Evolutionary conservation across 495 filamentous ascomycete genomes (phyloP).

Genomic region (Penicillium coprophilum): DNA sequence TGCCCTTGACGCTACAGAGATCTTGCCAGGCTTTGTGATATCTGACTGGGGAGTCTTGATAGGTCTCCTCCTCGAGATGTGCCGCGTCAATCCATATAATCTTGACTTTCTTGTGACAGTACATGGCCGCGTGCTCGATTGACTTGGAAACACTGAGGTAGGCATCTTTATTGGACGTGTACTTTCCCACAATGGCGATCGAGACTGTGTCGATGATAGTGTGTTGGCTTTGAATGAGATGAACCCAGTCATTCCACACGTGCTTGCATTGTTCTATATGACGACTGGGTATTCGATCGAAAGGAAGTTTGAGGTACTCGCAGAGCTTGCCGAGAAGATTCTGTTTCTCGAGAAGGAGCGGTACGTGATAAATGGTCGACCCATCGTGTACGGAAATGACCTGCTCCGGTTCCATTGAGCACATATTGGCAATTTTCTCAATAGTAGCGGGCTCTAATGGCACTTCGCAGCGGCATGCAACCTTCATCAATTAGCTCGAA

Average conservation of each 20-base stretch:
- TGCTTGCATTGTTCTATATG: conserved; percentile 55
- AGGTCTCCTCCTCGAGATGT: conserved; percentile 65
- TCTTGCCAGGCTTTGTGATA: conserved; percentile 84
- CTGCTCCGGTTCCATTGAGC: conserved; percentile 74
- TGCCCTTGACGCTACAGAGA: conserved; percentile 63
- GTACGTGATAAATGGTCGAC: conserved; percentile 80
- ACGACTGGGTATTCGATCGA: conserved; percentile 22
- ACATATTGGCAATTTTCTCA: conserved; percentile 78
- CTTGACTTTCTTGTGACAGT: conserved; percentile 72
- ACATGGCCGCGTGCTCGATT: conserved; percentile 86
- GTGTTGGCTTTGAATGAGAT: conserved; percentile 60
- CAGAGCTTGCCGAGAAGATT: conserved; percentile 60
- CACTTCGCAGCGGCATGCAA: conserved; percentile 81
- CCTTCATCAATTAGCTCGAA: conserved; percentile 32
- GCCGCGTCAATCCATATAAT: conserved; percentile 76
- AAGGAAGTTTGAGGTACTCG: not conserved
- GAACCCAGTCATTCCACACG: conserved; percentile 74
- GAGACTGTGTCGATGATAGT: conserved; percentile 59
- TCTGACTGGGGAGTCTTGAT: conserved; percentile 58
- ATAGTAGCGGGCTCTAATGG: conserved; percentile 66
- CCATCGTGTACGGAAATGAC: conserved; percentile 82
- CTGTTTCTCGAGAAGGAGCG: conserved; percentile 77
- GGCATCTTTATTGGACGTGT: conserved; percentile 71
- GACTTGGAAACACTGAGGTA: conserved; percentile 80
- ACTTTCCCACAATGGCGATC: conserved; percentile 89